These are phyloP conservation scores for Candida silvicultrix DNA, from an alignment of 805 yeast genomes.

Conservation along the genomic window DNA sequence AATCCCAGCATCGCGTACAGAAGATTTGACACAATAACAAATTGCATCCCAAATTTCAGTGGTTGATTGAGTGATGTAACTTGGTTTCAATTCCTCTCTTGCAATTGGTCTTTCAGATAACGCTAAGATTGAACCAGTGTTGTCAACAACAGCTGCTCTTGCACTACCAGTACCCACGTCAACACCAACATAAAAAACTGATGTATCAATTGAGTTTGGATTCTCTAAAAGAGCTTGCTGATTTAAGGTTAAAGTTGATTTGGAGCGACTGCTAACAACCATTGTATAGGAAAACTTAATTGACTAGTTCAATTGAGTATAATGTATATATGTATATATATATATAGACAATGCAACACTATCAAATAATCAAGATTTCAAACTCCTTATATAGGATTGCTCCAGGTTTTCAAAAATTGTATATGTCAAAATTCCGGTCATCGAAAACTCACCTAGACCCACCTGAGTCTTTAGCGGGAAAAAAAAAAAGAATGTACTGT, in stretches of 20 bases:
- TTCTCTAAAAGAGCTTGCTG: constrained; percentile 20
- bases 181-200: constrained; percentile 62
- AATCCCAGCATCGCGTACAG: constrained; percentile 68
- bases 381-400: not conserved
- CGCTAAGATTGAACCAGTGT: constrained; percentile 73
- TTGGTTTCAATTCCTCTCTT: constrained; percentile 67
- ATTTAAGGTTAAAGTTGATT: constrained; percentile 22
- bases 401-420: not conserved
- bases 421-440: not conserved
- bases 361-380: too few relatives aligned
- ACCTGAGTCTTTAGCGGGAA: too few relatives aligned
- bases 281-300: constrained; percentile 2
- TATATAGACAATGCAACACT: too few relatives aligned
- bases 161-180: constrained; percentile 99
- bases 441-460: too few relatives aligned
- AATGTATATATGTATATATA: too few relatives aligned
- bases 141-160: constrained; percentile 86
- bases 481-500: too few relatives aligned
- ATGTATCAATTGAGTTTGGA: constrained; percentile 23
- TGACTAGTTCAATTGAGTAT: too few relatives aligned
- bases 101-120: constrained; percentile 75
- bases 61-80: constrained; percentile 78
- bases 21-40: constrained; percentile 72
- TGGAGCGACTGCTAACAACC: constrained; percentile 17
- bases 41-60: constrained; percentile 89